Evolutionary conservation across 768 basidiomycete genomes (phyloP), one percentile per base, ranked within the genome.

Genomic region (Calocybe indica): DNA sequence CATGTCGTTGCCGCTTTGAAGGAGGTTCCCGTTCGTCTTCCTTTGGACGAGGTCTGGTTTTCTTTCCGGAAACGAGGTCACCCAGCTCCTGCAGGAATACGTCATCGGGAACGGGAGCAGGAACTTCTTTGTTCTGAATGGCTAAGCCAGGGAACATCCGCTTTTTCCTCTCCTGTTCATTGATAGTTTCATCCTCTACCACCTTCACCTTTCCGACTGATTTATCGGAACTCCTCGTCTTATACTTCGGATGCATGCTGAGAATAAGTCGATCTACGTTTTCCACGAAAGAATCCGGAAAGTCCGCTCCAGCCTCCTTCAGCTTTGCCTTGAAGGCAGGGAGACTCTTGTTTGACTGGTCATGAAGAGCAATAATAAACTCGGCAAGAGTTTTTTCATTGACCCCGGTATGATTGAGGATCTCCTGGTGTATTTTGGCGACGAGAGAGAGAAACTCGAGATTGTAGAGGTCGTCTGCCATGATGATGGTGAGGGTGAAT

Each of bases 381-480:
- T 98, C 95, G 9, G 96, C 93, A 40, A 95, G 75, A 2, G 88
- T 86, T 62, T 94, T 95, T 75, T 99, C 94, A 62, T 83, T 87
- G 34, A 89, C 65, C 11, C 81, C 85, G 44, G 79, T 75, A 62
- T 97, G 83, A 58, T 96, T 97, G 66, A 86, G 82, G 40, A 97
- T 81, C 62, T 98, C 94, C 64, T 94, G 91, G 0, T 87, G 87
- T 58, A 99, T 89, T 63, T 90, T 88, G 50, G 87, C 83, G 48
- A 96, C 85, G 37, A 98, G 75, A 34, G 92, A 94, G 41, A 99
- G 82, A 50, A 87, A 76, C 66, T 98, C 96, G 66, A 99, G 87
- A 64, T 90, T 83, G 70, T 94, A 88, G 51, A 99, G 72, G 70
- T 94, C 92, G 55, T 84, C 79, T 37, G 82, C 68, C 85, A 87